Evolutionary conservation across 345 rosid genomes (phyloP).

Genomic region (Euphorbia lathyris): DNA sequence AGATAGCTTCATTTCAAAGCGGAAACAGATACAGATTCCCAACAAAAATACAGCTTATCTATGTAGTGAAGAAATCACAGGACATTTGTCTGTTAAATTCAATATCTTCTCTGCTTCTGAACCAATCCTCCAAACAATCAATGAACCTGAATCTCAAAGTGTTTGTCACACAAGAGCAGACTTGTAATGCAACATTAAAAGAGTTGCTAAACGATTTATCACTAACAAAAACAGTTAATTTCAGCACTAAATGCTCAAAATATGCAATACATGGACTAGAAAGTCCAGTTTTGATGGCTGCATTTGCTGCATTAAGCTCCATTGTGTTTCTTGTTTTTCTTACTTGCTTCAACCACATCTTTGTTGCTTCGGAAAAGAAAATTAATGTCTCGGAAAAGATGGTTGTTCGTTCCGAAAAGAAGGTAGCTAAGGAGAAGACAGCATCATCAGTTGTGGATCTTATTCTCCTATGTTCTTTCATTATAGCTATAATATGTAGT

Average conservation of each 20-base stretch:
- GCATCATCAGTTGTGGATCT: conserved; percentile 69
- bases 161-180: conserved; percentile 62
- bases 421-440: conserved; percentile 41
- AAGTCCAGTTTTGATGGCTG: conserved; percentile 40
- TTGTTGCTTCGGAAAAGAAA: conserved; percentile 47
- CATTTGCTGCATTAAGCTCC: conserved; percentile 38
- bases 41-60: conserved; percentile 50
- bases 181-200: conserved; percentile 32
- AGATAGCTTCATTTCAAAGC: conserved; percentile 39
- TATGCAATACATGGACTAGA: conserved; percentile 50
- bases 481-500: conserved; percentile 38
- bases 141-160: conserved; percentile 48
- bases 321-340: conserved; percentile 48
- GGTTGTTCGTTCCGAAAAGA: conserved; percentile 13
- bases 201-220: conserved; percentile 42
- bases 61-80: conserved; percentile 45
- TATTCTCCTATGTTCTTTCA: conserved; percentile 52
- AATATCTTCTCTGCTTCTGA: conserved; percentile 44
- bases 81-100: conserved; percentile 59
- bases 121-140: conserved; percentile 31
- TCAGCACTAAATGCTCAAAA: conserved; percentile 35
- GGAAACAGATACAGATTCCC: conserved; percentile 39
- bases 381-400: conserved; percentile 27
- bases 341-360: conserved; percentile 45
- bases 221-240: conserved; percentile 41